A percentile compares a stretch with the other conserved stretches of the same genome.
phyloP scores from a whole-genome alignment of 2,329 filamentous ascomycete species.

The Cladosporium sp. region DNA sequence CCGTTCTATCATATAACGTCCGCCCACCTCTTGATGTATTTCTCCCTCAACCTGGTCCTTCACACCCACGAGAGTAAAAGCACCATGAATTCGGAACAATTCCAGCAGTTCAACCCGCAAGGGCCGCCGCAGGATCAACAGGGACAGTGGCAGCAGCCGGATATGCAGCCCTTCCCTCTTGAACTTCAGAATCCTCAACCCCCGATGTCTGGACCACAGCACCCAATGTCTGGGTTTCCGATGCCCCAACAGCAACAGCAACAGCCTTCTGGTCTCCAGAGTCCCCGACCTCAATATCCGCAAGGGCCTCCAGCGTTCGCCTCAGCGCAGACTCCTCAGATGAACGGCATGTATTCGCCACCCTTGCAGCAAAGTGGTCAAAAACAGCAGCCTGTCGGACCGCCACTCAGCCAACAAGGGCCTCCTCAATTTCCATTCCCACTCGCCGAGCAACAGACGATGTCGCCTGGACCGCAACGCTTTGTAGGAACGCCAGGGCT shows the following conservation, averaged over 20 bases:
- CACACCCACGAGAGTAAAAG: background rate
- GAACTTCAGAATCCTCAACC: background rate
- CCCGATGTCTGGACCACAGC: background rate
- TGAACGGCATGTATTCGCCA: background rate
- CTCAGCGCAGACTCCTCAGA: background rate
- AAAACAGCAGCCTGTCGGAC: background rate
- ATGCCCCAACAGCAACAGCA: background rate
- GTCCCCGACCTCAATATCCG: background rate
- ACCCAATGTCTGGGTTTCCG: background rate
- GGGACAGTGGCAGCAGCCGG: background rate
- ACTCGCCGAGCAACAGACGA: background rate
- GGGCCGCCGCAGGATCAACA: background rate
- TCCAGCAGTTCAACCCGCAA: background rate
- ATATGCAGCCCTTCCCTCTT: background rate
- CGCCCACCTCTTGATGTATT: background rate
- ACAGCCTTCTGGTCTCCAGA: background rate
- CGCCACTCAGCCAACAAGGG: background rate
- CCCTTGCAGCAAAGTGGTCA: background rate
- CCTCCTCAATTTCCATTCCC: background rate
- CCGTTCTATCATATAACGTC: background rate
- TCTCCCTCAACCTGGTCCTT: background rate
- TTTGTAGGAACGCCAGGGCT: background rate
- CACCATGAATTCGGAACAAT: background rate
- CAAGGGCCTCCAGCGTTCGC: background rate
- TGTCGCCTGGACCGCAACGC: background rate